phyloP scores from a whole-genome alignment of 768 basidiomycete species.

The Pleurotus citrinopileatus region DNA sequence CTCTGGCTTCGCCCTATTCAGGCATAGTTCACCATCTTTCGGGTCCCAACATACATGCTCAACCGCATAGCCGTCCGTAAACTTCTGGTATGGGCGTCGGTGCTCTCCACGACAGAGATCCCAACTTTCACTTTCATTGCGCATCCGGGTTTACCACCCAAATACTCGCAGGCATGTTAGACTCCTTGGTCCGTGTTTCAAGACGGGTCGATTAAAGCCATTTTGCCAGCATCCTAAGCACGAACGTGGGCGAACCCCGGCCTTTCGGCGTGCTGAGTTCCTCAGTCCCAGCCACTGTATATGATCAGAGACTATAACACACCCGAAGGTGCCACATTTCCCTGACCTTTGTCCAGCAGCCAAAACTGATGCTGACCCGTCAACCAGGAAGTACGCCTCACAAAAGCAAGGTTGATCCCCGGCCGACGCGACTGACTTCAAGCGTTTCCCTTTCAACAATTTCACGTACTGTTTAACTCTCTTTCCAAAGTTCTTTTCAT shows the following conservation, averaged over 20 bases:
- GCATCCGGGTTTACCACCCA: conserved; percentile 67
- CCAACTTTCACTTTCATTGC: conserved; percentile 73
- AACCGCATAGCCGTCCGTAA: conserved; percentile 73
- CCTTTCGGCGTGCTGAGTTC: conserved; percentile 58
- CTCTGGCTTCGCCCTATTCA: conserved; percentile 92
- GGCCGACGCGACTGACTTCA: conserved; percentile 63
- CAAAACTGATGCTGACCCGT: conserved; percentile 72
- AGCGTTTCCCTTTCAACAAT: conserved; percentile 79
- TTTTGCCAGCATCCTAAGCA: conserved; percentile 75
- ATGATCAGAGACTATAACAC: conserved; percentile 62
- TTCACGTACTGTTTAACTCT: conserved; percentile 81
- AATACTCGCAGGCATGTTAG: conserved; percentile 82
- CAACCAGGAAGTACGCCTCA: conserved; percentile 52
- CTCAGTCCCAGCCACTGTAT: conserved; percentile 59
- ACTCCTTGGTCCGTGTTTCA: conserved; percentile 88
- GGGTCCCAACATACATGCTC: conserved; percentile 85
- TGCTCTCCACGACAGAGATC: conserved; percentile 65
- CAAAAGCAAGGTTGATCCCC: conserved; percentile 52
- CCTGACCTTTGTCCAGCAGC: conserved; percentile 50
- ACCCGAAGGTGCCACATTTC: conserved; percentile 65
- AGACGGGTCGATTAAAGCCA: conserved; percentile 80
- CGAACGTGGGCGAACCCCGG: conserved; percentile 52
- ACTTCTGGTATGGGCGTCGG: conserved; percentile 72
- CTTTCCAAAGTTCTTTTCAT: conserved; percentile 81
- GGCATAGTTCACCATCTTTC: conserved; percentile 89